These are phyloP conservation scores for Cytospora paraplurivora DNA, from an alignment of 2,329 filamentous ascomycete species.

Conservation along the genomic window DNA sequence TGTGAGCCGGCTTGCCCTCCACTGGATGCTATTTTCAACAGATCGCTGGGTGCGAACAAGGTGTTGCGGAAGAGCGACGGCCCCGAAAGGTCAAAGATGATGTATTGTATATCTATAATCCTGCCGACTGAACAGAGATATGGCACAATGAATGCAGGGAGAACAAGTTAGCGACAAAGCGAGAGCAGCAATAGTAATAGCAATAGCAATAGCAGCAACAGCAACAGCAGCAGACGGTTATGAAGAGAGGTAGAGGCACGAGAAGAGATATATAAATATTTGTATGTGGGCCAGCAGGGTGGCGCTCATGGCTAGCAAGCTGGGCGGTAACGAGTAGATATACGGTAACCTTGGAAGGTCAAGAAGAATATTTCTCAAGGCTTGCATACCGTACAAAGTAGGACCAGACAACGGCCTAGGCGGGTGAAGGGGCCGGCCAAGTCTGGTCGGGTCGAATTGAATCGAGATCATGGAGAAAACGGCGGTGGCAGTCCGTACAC, in stretches of 20 bases:
- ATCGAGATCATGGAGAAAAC: neutral
- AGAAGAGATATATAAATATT: neutral
- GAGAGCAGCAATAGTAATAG: neutral
- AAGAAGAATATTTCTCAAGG: constrained; percentile 7
- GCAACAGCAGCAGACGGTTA: neutral
- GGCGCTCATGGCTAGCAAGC: neutral
- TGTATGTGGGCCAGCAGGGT: neutral
- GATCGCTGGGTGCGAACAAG: constrained; percentile 2
- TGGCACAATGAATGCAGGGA: neutral
- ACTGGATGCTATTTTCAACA: constrained; percentile 3
- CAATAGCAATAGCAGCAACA: no score
- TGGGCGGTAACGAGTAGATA: constrained; percentile 11
- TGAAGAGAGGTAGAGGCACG: neutral
- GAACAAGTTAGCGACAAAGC: neutral
- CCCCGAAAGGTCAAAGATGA: neutral
- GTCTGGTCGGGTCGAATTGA: neutral
- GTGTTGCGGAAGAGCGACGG: neutral
- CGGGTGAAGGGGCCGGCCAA: constrained; percentile 2
- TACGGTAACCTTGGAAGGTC: no score
- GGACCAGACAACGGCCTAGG: constrained; percentile 2
- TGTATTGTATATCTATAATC: neutral
- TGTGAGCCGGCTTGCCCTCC: neutral
- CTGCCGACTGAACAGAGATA: neutral
- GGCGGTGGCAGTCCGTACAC: neutral
- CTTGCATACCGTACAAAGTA: constrained; percentile 4